Percentiles rank a stretch among this genome's conserved stretches.
These are phyloP conservation scores for Prunus armeniaca DNA, from an alignment of 306 rosid species.

Conservation along the genomic window DNA sequence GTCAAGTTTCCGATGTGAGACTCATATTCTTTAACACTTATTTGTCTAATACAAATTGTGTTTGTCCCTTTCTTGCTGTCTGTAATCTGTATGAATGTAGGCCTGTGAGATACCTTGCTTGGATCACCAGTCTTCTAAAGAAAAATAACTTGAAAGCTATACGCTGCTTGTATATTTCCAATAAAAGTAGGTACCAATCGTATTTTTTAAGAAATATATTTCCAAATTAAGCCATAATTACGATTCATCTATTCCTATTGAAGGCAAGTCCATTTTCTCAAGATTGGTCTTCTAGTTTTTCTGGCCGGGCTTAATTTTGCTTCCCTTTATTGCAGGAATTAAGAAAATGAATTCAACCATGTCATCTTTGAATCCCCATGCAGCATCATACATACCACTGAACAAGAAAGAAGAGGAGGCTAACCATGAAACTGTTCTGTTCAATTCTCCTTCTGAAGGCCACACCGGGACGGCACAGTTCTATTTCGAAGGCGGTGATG, in stretches of 20 bases:
- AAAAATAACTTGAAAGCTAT: not conserved
- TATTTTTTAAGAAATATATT: not conserved
- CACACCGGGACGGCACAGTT: not conserved
- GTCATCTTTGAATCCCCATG: slow-evolving; percentile 10
- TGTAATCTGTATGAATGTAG: too few species aligned
- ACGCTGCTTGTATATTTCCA: not conserved
- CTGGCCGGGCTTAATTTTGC: not conserved
- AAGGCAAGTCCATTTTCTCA: too few species aligned
- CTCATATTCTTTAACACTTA: too few species aligned
- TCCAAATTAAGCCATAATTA: too few species aligned
- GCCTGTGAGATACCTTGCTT: not conserved
- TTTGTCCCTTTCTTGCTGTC: too few species aligned
- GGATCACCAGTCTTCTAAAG: not conserved
- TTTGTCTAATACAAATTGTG: too few species aligned
- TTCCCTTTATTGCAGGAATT: not conserved
- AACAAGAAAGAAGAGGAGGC: not conserved
- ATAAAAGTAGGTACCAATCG: not conserved
- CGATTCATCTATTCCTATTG: too few species aligned
- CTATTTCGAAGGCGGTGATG: not conserved
- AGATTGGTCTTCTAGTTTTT: too few species aligned
- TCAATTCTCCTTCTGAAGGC: not conserved
- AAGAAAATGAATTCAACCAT: slow-evolving; percentile 3
- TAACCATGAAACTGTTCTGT: not conserved
- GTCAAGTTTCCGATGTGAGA: too few species aligned
- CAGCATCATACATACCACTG: slow-evolving; percentile 12